These are phyloP conservation scores for Coniferiporia sulphurascens DNA, from an alignment of 1,284 basidiomycete species.

Conservation along the genomic window DNA sequence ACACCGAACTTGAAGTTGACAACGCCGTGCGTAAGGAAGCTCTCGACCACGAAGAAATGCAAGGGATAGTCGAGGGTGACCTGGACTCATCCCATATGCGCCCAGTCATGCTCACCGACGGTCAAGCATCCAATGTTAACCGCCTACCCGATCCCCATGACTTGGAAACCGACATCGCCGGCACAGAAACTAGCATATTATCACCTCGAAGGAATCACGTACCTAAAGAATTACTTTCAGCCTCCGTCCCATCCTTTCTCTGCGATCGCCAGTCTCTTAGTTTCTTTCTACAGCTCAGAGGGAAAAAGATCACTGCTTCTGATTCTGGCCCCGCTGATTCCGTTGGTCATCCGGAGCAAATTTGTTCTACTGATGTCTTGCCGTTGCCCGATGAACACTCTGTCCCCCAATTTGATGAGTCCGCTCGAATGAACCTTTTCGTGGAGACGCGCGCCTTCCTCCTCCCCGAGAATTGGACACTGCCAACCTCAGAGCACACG, in stretches of 20 bases:
- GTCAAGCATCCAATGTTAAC: too few relatives aligned
- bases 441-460: conserved; percentile 45
- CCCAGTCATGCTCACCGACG: too few relatives aligned
- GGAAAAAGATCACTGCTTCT: not conserved
- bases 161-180: not conserved
- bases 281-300: conserved; percentile 1
- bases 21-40: not conserved
- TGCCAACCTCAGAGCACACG: conserved; percentile 41
- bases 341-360: not conserved
- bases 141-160: too few relatives aligned
- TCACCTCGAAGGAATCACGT: not conserved
- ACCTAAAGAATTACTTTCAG: conserved; percentile 12
- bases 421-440: conserved; percentile 37
- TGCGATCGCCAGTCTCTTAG: not conserved
- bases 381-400: not conserved
- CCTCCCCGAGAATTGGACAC: conserved; percentile 34
- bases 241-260: conserved; percentile 16
- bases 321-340: not conserved
- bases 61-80: not conserved
- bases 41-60: not conserved
- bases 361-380: not conserved
- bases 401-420: not conserved
- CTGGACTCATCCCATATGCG: too few relatives aligned
- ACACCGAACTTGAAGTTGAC: not conserved
- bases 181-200: too few relatives aligned